Evolutionary conservation across 352 stramenopile genomes (phyloP).

Genomic region (Globisporangium nagaii): DNA sequence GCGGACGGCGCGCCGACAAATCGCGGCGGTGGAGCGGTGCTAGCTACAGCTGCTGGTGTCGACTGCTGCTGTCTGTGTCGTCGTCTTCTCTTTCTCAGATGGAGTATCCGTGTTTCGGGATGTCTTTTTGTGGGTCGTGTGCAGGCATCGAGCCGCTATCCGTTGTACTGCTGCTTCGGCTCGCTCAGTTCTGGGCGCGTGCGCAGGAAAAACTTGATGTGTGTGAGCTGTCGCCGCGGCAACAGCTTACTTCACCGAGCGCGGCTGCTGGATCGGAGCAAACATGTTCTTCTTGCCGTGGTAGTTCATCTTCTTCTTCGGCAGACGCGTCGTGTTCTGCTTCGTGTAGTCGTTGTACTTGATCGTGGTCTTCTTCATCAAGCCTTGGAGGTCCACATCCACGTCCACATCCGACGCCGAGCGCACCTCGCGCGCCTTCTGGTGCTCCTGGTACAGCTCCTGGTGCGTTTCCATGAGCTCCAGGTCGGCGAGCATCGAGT

Average conservation of each 20-base stretch:
- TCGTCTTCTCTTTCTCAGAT: conserved; percentile 10
- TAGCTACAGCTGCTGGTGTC: conserved; percentile 2
- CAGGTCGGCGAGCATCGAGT: conserved; percentile 70
- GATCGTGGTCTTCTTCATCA: conserved; percentile 36
- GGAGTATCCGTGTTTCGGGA: conserved; percentile 16
- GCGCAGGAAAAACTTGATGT: neutral
- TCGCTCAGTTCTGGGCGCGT: neutral
- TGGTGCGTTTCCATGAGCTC: conserved; percentile 76
- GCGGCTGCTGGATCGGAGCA: conserved; percentile 56
- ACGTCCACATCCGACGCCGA: conserved; percentile 46
- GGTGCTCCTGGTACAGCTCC: conserved; percentile 22
- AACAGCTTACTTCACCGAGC: conserved; percentile 51
- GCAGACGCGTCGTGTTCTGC: conserved; percentile 14
- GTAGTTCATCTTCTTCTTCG: conserved; percentile 37
- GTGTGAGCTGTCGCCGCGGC: neutral
- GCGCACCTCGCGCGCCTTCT: conserved; percentile 2
- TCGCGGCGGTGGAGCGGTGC: neutral
- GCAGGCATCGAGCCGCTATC: conserved; percentile 10
- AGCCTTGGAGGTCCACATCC: conserved; percentile 35
- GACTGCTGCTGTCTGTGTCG: neutral
- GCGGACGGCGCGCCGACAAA: neutral
- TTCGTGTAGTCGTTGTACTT: conserved; percentile 40
- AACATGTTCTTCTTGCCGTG: conserved; percentile 43
- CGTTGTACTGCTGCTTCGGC: conserved; percentile 2
- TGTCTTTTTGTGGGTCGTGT: conserved; percentile 21